Evolutionary conservation across 495 filamentous ascomycete species (phyloP).

Genomic region (Penicillium cataractarum): DNA sequence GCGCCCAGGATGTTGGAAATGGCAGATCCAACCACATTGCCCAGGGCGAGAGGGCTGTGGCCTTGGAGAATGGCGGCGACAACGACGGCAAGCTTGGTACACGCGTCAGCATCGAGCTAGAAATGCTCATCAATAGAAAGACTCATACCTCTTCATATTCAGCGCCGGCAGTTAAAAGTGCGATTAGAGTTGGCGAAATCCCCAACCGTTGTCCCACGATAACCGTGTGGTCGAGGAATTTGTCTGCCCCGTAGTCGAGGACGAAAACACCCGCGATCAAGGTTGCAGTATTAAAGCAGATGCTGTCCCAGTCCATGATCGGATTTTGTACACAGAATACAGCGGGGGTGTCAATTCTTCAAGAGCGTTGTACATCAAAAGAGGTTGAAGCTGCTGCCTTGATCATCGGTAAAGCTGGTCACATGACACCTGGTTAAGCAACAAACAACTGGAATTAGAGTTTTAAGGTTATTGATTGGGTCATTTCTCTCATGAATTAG

Average conservation of each 20-base stretch:
- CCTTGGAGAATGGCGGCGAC: constrained; percentile 49
- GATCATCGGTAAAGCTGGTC: not conserved
- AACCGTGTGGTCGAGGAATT: constrained; percentile 58
- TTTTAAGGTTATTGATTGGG: too few relatives aligned
- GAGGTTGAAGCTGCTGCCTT: not conserved
- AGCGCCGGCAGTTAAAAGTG: constrained; percentile 56
- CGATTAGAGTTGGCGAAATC: constrained; percentile 53
- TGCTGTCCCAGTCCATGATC: constrained; percentile 22
- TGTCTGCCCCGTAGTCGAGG: constrained; percentile 37
- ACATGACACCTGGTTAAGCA: not conserved
- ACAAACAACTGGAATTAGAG: too few relatives aligned
- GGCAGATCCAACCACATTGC: constrained; percentile 58
- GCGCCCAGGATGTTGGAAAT: constrained; percentile 61
- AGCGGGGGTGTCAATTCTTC: too few relatives aligned
- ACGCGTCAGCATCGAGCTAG: not conserved
- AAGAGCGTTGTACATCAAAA: not conserved
- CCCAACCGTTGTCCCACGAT: constrained; percentile 50
- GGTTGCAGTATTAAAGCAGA: constrained; percentile 28
- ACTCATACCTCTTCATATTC: constrained; percentile 58
- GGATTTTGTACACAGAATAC: not conserved
- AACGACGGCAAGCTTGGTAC: constrained; percentile 54
- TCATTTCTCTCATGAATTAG: too few relatives aligned
- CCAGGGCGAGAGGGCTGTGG: constrained; percentile 53
- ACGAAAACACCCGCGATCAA: constrained; percentile 32
- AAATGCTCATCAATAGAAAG: too few relatives aligned